Conservation (phyloP, 1,284 basidiomycete species). For the Pisolithus thermaeus region DNA sequence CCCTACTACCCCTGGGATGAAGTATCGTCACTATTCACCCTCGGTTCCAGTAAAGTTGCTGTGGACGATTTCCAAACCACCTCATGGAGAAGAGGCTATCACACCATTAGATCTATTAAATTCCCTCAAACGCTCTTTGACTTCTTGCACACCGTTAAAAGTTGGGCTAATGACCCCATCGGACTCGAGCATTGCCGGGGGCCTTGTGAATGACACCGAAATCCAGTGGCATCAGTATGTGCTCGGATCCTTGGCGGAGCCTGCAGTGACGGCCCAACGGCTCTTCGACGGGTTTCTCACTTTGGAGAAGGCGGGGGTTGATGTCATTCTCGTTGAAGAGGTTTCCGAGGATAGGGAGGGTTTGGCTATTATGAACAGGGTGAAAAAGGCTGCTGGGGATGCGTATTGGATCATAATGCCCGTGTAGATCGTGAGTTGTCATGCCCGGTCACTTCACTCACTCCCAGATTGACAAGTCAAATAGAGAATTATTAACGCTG, state of each 20-base stretch:
- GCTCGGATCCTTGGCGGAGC: constrained; percentile 60
- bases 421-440: constrained; percentile 12
- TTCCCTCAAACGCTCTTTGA: constrained; percentile 30
- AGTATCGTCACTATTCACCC: constrained; percentile 97
- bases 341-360: constrained; percentile 81
- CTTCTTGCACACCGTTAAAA: constrained; percentile 30
- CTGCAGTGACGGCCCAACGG: constrained; percentile 69
- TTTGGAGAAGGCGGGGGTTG: constrained; percentile 72
- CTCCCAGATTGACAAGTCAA: background rate
- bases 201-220: constrained; percentile 31
- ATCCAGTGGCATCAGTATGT: constrained; percentile 48
- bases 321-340: constrained; percentile 86
- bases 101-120: constrained; percentile 35
- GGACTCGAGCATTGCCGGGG: constrained; percentile 51
- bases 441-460: background rate
- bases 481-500: background rate
- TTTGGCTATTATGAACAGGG: constrained; percentile 95
- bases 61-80: constrained; percentile 43
- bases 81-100: constrained; percentile 25
- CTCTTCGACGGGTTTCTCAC: constrained; percentile 88
- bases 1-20: constrained; percentile 99
- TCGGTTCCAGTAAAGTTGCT: constrained; percentile 78
- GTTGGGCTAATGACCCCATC: constrained; percentile 69
- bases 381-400: constrained; percentile 86
- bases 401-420: constrained; percentile 40